Evolutionary conservation across 2,329 filamentous ascomycete genomes (phyloP), one percentile per base, ranked within the genome.

Genomic region (Leptographium flavum): DNA sequence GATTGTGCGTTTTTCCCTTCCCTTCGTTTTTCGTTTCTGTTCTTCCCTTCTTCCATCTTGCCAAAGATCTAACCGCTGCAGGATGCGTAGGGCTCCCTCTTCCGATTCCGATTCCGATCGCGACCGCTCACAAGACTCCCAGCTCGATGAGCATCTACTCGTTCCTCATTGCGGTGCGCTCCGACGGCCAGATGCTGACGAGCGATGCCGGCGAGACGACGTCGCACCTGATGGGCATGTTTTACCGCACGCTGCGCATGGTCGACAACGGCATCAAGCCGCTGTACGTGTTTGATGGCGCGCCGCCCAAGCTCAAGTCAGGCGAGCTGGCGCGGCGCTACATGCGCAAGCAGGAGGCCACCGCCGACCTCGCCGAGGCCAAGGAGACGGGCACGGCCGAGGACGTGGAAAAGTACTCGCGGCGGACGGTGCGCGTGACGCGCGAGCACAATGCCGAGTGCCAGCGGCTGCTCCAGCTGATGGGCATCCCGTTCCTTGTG

Each of bases 251-350:
- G 3, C 74, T 98, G 7, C 87, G 92, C 56, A 96, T 98, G 68
- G 86, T 96, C 57, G 92, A 98, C 66, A 96, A 95, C 57, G 92
- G 92, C 47, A 96, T 98, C 69, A 98, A 98, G 62, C 92, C 92
- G 1, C 76, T 98, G 54, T 98, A 94, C 63, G 90, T 98, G 47
- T 98, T 98, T 61, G 92, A 98, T 56, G 92, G 92, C 47, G 87
- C 88, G 10, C 92, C 92, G 17, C 92, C 92, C 1, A 96, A 95
- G 63, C 80, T 98, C 60, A 98, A 98, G 68, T 94, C 87, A 0
- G 92, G 92, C 51, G 92, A 98, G 67, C 72, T 98, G 46, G 92
- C 92, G 39, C 94, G 94, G 66, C 87, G 92, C 50, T 93, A 93
- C 61, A 86, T 93, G 63, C 83, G 92, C 56, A 98, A 96, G 67